Conservation (phyloP, 768 basidiomycete species). For the Termitomyces heimii region DNA sequence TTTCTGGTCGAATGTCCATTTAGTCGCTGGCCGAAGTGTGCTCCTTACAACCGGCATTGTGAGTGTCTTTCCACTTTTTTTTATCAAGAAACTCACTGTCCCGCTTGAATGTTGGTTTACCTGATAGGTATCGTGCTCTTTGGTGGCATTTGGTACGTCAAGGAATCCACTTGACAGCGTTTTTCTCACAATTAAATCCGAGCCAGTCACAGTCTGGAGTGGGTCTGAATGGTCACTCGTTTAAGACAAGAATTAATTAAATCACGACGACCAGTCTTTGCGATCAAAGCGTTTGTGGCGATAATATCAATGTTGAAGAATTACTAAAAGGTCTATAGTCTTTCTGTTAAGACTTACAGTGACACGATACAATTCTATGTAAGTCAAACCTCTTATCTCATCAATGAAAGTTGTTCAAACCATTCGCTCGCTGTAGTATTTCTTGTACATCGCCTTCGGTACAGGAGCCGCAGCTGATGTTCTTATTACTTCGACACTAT, state of each 20-base stretch:
- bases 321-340: background rate
- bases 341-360: background rate
- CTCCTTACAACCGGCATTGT: constrained; percentile 2
- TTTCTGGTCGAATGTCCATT: background rate
- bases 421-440: background rate
- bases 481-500: background rate
- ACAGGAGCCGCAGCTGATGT: background rate
- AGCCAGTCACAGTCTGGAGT: background rate
- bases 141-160: background rate
- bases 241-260: background rate
- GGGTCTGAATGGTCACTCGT: background rate
- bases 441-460: background rate
- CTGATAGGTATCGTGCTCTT: background rate
- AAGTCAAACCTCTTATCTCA: background rate
- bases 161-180: background rate
- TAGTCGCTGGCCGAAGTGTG: background rate
- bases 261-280: background rate
- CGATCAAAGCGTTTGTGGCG: background rate
- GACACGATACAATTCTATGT: background rate
- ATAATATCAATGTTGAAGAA: background rate
- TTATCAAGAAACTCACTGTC: background rate
- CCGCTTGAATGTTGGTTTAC: background rate
- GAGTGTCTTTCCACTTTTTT: background rate
- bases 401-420: background rate
- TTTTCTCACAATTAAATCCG: background rate